A percentile compares a stretch with the other conserved stretches of the same genome.
phyloP scores from a whole-genome alignment of 768 basidiomycete genomes.

The Leucogyrophana mollusca region DNA sequence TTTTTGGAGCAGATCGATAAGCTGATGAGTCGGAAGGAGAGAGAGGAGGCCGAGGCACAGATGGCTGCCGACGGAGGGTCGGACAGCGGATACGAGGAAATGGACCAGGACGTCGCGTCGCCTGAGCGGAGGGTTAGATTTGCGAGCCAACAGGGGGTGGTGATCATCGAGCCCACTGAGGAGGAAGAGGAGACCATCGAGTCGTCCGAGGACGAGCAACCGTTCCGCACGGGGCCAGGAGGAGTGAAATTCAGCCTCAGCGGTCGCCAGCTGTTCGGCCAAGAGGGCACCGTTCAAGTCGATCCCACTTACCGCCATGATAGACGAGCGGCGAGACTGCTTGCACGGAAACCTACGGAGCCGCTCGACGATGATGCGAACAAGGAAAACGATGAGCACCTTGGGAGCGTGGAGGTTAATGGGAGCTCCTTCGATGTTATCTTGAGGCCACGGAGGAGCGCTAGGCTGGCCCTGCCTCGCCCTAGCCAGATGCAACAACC shows the following conservation, averaged over 20 bases:
- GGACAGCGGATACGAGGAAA: constrained; percentile 15
- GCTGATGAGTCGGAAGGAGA: constrained; percentile 2
- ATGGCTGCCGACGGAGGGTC: constrained; percentile 12
- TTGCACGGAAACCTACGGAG: neutral
- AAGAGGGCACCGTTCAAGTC: constrained; percentile 10
- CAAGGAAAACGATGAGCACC: neutral
- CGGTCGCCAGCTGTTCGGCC: constrained; percentile 20
- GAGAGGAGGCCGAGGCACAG: constrained; percentile 9
- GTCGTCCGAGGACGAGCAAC: no score
- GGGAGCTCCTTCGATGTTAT: neutral
- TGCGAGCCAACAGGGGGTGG: constrained; percentile 7
- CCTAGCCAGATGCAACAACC: no score
- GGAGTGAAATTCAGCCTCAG: constrained; percentile 17
- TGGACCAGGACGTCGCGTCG: constrained; percentile 5
- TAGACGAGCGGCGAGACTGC: neutral
- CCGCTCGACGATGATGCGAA: neutral
- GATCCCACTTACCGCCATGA: constrained; percentile 3
- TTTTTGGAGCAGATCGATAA: constrained; percentile 23
- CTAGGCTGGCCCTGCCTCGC: neutral
- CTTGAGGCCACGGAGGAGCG: neutral
- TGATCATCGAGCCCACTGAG: constrained; percentile 6
- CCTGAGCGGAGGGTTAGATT: constrained; percentile 5
- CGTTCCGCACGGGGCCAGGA: constrained; percentile 15
- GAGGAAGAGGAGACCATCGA: constrained; percentile 2
- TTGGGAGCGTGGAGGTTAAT: constrained; percentile 5